Evolutionary conservation across 331 rosid genomes (phyloP), one percentile per base, ranked within the genome.

Genomic region (Quercus lobata): DNA sequence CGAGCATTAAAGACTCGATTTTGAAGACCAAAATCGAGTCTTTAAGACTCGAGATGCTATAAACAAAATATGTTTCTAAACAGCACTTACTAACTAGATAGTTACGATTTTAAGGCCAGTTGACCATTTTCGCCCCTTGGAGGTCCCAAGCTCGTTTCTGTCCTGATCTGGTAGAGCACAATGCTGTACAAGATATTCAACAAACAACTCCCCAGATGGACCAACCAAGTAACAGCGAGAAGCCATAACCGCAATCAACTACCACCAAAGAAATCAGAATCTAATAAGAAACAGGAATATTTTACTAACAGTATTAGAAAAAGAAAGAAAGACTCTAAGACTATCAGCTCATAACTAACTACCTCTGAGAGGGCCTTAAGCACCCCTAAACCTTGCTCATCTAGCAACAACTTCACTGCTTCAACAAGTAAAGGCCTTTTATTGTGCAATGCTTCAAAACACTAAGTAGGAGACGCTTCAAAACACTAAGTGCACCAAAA

Each of bases 231-330:
- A 92, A 88, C 97, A 91, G 86, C 92, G 97, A 0, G 97, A 94
- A 70, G 98, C 98, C 98, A 94, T 90, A 65, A 92, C 96, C 73
- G 89, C 97, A 83, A 92, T 94, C 83, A 94, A 91, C 97, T 94
- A 86, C 69, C 78, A 85, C 69, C 71, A 81, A 82, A 79, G 35
- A 62, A 69, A 54, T 65, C 72, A 81, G 8, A 75, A 44, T 37
- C 16, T 69, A 55, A 77, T 78, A 74, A 72, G 37, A 73, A 71
- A 82, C 70, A 6, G 4, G 78, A 74, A 79, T 61, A 44, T 46
- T 54, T 34, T 84, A 92, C 98, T 56, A 76, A 41, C 18, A 5
- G 74, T 46, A 11, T 9, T n/a, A 58, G 34, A 76, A 25, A 74
- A 24, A 49, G 57, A 21, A 46, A 41, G n/a, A 61, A 8, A 73